phyloP scores from a whole-genome alignment of 129 eudicot genomes.

The Escallonia herrerae region DNA sequence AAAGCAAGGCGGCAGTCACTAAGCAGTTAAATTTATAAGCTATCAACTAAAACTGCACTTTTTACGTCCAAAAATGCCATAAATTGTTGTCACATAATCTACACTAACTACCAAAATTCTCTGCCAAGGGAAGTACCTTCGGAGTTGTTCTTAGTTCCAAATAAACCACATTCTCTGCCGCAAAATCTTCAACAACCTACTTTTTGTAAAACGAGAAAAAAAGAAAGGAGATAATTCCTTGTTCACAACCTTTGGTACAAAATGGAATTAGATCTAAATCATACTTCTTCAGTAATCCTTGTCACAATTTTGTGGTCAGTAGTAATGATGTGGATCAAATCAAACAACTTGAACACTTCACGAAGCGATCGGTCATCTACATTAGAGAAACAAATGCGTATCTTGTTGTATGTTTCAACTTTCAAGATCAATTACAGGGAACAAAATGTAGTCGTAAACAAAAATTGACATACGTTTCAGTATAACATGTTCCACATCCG shows the following conservation, averaged over 20 bases:
- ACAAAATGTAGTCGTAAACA: not conserved
- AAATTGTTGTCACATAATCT: too few relatives aligned
- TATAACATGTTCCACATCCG: slow-evolving; percentile 81
- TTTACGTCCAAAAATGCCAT: too few relatives aligned
- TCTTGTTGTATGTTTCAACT: not conserved
- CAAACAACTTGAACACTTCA: slow-evolving; percentile 95
- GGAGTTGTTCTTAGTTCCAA: slow-evolving; percentile 97
- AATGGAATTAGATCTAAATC: slow-evolving; percentile 7
- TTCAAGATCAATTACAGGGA: not conserved
- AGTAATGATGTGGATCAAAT: slow-evolving; percentile 76
- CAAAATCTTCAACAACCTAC: slow-evolving; percentile 94
- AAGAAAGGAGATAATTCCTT: not conserved
- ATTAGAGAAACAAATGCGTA: slow-evolving; percentile 1
- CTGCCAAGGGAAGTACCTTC: slow-evolving; percentile 40
- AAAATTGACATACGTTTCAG: slow-evolving; percentile 43
- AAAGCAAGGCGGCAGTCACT: too few relatives aligned
- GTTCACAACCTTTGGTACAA: not conserved
- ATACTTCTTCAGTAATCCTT: slow-evolving; percentile 86
- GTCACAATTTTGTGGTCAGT: slow-evolving; percentile 83
- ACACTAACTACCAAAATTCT: not conserved
- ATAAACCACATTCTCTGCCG: slow-evolving; percentile 91
- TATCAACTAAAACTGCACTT: too few relatives aligned
- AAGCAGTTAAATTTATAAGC: too few relatives aligned
- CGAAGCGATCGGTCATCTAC: slow-evolving; percentile 68
- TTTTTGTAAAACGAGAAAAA: not conserved